These are phyloP conservation scores for Orobanche coerulescens DNA, from an alignment of 257 asterid species.

Conservation along the genomic window DNA sequence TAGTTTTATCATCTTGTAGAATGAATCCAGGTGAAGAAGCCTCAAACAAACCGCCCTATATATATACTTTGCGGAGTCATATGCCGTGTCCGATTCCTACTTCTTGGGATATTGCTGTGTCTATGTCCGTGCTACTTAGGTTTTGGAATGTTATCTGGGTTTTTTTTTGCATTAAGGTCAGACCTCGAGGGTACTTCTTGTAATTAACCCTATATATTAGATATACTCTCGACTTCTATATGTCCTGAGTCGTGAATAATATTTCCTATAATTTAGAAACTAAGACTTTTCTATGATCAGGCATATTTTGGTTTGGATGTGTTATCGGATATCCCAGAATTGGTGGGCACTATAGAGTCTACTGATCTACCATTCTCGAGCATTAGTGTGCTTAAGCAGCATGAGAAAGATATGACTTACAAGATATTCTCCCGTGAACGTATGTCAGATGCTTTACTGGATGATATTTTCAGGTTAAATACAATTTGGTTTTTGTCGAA, in stretches of 20 bases:
- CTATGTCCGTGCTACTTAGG: too few relatives aligned
- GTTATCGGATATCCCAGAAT: constrained; percentile 66
- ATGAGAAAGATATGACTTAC: constrained; percentile 66
- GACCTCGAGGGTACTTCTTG: too few relatives aligned
- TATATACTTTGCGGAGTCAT: too few relatives aligned
- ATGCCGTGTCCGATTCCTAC: too few relatives aligned
- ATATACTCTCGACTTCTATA: background rate
- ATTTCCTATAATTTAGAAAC: background rate
- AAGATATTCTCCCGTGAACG: constrained; percentile 80
- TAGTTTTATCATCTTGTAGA: too few relatives aligned
- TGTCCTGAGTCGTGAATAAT: background rate
- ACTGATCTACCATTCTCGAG: constrained; percentile 71
- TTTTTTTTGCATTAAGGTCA: too few relatives aligned
- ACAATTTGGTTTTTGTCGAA: background rate
- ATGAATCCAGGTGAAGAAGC: too few relatives aligned
- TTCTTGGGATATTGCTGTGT: too few relatives aligned
- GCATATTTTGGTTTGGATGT: constrained; percentile 63
- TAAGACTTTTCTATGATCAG: constrained; percentile 32
- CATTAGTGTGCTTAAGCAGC: constrained; percentile 64
- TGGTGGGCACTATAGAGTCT: constrained; percentile 81
- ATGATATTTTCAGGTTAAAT: constrained; percentile 63
- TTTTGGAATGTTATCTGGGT: too few relatives aligned
- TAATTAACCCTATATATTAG: too few relatives aligned
- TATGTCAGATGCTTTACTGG: constrained; percentile 60
- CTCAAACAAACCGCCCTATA: too few relatives aligned